A percentile compares a stretch with the other conserved stretches of the same genome.
Conservation (phyloP, 225 moss, liverwort and hornwort genomes). For the Pseudisothecium myosuroides region DNA sequence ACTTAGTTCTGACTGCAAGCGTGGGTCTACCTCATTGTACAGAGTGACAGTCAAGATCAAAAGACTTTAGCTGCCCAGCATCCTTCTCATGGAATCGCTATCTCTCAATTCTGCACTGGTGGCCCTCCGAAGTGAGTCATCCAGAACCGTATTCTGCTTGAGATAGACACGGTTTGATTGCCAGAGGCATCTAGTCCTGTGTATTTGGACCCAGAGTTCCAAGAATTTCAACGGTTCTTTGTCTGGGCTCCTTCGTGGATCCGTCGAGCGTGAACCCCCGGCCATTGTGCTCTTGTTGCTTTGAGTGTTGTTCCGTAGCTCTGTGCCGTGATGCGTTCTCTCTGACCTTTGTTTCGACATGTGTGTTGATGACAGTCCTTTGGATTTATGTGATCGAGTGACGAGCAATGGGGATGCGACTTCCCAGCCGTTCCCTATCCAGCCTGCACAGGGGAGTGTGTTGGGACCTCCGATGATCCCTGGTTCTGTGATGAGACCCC, state of each 20-base stretch:
- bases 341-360: neutral
- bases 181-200: neutral
- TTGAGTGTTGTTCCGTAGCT: neutral
- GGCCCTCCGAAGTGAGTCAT: conserved; percentile 25
- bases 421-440: conserved; percentile 35
- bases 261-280: neutral
- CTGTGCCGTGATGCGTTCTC: neutral
- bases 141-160: neutral
- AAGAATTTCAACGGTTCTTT: neutral
- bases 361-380: conserved; percentile 31
- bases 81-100: conserved; percentile 46
- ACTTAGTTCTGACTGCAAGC: neutral
- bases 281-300: neutral
- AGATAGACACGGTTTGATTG: neutral
- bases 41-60: conserved; percentile 45
- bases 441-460: conserved; percentile 25
- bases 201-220: neutral
- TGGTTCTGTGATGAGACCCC: conserved; percentile 37
- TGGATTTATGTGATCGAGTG: conserved; percentile 67
- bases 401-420: conserved; percentile 37
- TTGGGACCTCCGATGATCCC: conserved; percentile 30
- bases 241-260: neutral
- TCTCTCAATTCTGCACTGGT: conserved; percentile 43
- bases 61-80: conserved; percentile 42
- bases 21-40: neutral